phyloP scores from a whole-genome alignment of 768 basidiomycete genomes.

The Zangia roseola region DNA sequence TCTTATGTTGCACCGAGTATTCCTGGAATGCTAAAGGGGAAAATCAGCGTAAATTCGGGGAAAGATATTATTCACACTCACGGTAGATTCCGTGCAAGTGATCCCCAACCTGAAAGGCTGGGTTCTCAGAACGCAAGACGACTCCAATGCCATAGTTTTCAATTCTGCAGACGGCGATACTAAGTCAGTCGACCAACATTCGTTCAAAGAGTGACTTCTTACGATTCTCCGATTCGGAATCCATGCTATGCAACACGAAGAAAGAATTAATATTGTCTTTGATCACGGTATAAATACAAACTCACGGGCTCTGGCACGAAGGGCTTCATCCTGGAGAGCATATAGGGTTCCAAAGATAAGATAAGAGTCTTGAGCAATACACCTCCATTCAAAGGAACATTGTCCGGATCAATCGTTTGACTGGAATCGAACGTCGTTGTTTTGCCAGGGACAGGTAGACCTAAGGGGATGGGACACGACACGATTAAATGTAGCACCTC shows the following conservation, averaged over 20 bases:
- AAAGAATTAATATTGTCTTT: not conserved
- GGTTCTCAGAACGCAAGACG: constrained; percentile 17
- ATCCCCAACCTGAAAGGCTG: constrained; percentile 13
- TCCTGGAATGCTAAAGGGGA: constrained; percentile 32
- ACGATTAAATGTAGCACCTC: no score
- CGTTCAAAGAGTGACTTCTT: not conserved
- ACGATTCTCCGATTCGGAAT: constrained; percentile 9
- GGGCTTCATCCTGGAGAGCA: not conserved
- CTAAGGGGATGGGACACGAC: no score
- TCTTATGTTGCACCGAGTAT: constrained; percentile 4
- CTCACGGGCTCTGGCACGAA: not conserved
- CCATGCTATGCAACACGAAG: not conserved
- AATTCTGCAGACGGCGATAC: no score
- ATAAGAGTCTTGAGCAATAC: not conserved
- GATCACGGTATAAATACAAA: no score
- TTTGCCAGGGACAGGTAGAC: not conserved
- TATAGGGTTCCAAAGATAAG: not conserved
- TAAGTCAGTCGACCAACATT: no score
- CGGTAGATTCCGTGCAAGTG: constrained; percentile 25
- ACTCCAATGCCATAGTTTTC: constrained; percentile 40
- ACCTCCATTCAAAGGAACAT: not conserved
- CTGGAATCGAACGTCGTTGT: not conserved
- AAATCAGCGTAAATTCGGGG: no score
- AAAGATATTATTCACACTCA: constrained; percentile 31
- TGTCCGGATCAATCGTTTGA: not conserved